Evolutionary conservation across 1,284 basidiomycete species (phyloP).

Genomic region (Ustilago tritici): DNA sequence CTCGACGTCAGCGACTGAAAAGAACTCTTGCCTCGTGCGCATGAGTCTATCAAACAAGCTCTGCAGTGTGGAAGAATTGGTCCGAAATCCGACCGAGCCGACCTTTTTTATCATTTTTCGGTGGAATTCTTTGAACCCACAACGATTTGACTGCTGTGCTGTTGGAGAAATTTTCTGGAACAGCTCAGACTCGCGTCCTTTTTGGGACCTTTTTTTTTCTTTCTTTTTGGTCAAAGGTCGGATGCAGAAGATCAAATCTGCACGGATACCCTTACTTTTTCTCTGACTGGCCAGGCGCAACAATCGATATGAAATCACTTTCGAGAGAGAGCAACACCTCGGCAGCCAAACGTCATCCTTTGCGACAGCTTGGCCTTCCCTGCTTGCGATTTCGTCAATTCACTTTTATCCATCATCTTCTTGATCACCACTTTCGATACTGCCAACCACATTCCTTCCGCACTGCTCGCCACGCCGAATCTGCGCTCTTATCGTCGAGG

Average conservation of each 20-base stretch:
- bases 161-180: neutral
- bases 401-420: slow-evolving; percentile 1
- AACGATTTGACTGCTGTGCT: neutral
- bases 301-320: slow-evolving; percentile 39
- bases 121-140: neutral
- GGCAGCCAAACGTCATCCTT: slow-evolving; percentile 6
- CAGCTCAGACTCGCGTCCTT: neutral
- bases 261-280: slow-evolving; percentile 21
- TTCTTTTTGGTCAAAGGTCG: neutral
- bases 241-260: slow-evolving; percentile 11
- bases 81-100: slow-evolving; percentile 31
- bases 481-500: neutral
- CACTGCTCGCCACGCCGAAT: neutral
- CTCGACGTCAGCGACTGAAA: neutral
- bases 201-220: neutral
- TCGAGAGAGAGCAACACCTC: neutral
- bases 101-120: neutral
- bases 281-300: slow-evolving; percentile 3
- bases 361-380: neutral
- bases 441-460: neutral
- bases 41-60: neutral
- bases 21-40: neutral
- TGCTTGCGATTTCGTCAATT: neutral
- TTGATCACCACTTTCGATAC: neutral
- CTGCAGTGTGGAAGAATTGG: slow-evolving; percentile 16